Conservation (phyloP, 192 early-diverging fungal species). For the Coemansia sp. region DNA sequence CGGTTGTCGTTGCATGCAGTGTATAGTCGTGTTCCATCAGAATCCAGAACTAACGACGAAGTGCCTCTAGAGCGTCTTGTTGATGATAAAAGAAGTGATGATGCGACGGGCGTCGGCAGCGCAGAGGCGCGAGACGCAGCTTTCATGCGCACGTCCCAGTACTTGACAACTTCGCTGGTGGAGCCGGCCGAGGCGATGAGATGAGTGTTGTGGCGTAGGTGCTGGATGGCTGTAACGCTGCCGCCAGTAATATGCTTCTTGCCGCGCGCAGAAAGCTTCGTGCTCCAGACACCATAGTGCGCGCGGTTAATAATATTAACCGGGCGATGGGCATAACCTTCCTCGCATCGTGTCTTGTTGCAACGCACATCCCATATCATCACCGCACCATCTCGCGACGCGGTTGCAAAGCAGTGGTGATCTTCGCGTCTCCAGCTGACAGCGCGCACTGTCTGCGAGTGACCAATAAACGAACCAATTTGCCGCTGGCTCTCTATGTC, state of each 20-base stretch:
- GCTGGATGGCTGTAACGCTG: constrained; percentile 32
- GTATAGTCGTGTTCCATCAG: constrained; percentile 65
- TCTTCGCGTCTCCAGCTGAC: constrained; percentile 61
- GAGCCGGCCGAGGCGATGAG: constrained; percentile 34
- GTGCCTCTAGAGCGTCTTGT: constrained; percentile 54
- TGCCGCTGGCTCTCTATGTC: constrained; percentile 65
- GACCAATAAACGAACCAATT: constrained; percentile 62
- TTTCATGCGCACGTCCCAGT: constrained; percentile 76
- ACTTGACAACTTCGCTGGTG: constrained; percentile 63
- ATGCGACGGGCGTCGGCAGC: constrained; percentile 44
- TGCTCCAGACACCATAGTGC: constrained; percentile 21
- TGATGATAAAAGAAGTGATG: constrained; percentile 43
- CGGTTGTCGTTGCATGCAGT: constrained; percentile 66
- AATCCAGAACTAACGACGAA: constrained; percentile 63
- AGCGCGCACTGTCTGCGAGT: constrained; percentile 69
- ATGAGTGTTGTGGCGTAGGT: constrained; percentile 23
- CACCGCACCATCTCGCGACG: constrained; percentile 69
- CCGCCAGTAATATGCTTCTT: constrained; percentile 14
- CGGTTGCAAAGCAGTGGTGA: constrained; percentile 66
- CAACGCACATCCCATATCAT: constrained; percentile 77
- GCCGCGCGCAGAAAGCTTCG: constrained; percentile 12
- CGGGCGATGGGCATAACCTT: constrained; percentile 27
- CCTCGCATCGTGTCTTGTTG: constrained; percentile 27
- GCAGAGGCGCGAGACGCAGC: constrained; percentile 39
- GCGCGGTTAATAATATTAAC: constrained; percentile 31